Conservation (phyloP, 2,329 filamentous ascomycete genomes). For the Exophiala oligosperma region DNA sequence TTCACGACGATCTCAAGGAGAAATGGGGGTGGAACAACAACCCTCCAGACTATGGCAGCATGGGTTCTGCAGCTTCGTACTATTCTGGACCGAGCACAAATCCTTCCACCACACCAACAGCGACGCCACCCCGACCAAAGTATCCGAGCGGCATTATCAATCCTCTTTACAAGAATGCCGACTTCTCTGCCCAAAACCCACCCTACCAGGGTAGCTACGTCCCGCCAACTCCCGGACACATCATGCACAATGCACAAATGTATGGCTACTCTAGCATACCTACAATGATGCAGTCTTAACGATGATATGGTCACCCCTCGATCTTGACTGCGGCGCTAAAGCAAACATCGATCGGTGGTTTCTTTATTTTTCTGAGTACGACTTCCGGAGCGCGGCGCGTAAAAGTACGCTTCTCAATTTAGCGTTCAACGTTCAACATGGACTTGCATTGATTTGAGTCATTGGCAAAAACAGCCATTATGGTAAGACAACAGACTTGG, state of each 20-base stretch:
- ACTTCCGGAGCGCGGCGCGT: too few relatives aligned
- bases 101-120: constrained; percentile 12
- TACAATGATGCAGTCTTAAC: not conserved
- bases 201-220: constrained; percentile 81
- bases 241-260: constrained; percentile 23
- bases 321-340: too few relatives aligned
- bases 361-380: too few relatives aligned
- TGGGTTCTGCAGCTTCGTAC: constrained; percentile 30
- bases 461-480: not conserved
- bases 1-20: constrained; percentile 71
- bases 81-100: constrained; percentile 27
- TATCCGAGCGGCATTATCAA: constrained; percentile 59
- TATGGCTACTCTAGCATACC: constrained; percentile 27
- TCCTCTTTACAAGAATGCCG: constrained; percentile 68
- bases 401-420: not conserved
- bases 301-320: too few relatives aligned
- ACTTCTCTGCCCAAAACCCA: constrained; percentile 75
- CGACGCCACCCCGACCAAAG: constrained; percentile 33
- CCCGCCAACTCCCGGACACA: constrained; percentile 51
- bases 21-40: constrained; percentile 72
- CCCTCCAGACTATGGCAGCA: constrained; percentile 38
- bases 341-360: too few relatives aligned
- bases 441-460: not conserved
- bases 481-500: constrained; percentile 1
- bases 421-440: not conserved